These are phyloP conservation scores for Psilocybe mexicana DNA, from an alignment of 1,284 basidiomycete species.

Conservation along the genomic window DNA sequence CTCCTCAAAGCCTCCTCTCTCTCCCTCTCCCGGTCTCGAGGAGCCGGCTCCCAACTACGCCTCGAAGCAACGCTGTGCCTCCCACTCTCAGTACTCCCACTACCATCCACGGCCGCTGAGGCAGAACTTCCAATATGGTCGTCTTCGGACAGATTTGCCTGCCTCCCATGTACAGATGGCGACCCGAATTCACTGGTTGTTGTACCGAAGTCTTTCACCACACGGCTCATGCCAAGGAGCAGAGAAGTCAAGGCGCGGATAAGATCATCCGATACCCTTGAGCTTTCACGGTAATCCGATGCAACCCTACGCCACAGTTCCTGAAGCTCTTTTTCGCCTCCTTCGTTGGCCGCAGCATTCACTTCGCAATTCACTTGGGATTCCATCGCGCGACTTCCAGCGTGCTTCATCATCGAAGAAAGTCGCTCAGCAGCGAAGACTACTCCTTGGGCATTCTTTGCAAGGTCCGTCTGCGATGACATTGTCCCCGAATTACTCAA, in stretches of 20 bases:
- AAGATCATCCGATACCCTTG: constrained; percentile 73
- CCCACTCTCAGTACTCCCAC: constrained; percentile 44
- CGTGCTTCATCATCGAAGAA: constrained; percentile 57
- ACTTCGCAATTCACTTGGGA: constrained; percentile 75
- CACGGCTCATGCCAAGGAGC: constrained; percentile 67
- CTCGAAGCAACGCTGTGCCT: constrained; percentile 56
- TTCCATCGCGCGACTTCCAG: constrained; percentile 60
- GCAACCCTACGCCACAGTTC: constrained; percentile 69
- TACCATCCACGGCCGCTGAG: constrained; percentile 11
- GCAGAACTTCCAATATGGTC: constrained; percentile 19
- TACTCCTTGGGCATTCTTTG: constrained; percentile 60
- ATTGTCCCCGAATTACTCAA: constrained; percentile 42
- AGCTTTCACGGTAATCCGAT: constrained; percentile 66
- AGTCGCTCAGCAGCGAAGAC: constrained; percentile 64
- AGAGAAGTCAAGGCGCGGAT: constrained; percentile 73
- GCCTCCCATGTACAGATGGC: constrained; percentile 39
- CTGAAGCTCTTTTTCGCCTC: constrained; percentile 35
- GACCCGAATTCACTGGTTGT: constrained; percentile 32
- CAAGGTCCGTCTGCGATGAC: constrained; percentile 47
- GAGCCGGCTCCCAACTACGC: constrained; percentile 55
- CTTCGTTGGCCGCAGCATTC: constrained; percentile 36
- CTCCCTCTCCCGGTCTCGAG: constrained; percentile 22
- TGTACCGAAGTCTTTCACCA: constrained; percentile 55
- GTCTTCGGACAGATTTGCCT: constrained; percentile 51
- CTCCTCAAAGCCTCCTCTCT: constrained; percentile 33